Base-by-base conservation (phyloP, 148 eudicot species). In the Vaccinium macrocarpon region DNA sequence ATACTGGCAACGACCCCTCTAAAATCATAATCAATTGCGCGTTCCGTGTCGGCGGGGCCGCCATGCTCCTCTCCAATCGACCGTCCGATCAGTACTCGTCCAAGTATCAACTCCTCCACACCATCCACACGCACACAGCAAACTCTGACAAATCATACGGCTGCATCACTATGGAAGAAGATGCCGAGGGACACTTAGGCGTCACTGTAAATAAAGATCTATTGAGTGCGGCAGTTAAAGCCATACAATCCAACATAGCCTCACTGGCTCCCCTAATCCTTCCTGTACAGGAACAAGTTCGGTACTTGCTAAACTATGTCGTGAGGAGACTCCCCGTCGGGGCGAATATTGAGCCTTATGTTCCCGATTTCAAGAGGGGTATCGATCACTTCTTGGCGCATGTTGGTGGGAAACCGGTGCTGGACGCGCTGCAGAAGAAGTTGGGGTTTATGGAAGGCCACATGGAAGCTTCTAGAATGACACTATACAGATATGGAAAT, bases 91-190 rank as follows among this genome's bases (percentile, higher is more conserved):
- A 38, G 10, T 53, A 6, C 16, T 19, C 64, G 1, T 86, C 90
- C 0, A 91, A 89, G 64, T 91, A 86, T 56, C 53, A 89, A 78
- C 88, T 91, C 62, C 32, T 85, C 66, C 89, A 91, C 87, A 51
- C 82, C 4, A 82, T 88, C 12, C 83, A 81, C 5, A 86, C 88
- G 8, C 82, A n/a, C n/a, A n/a, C n/a, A n/a, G n/a, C n/a, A n/a
- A n/a, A n/a, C n/a, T n/a, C n/a, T n/a, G n/a, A n/a, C n/a, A n/a
- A n/a, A n/a, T n/a, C n/a, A n/a, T n/a, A n/a, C n/a, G n/a, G n/a
- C n/a, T n/a, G n/a, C n/a, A n/a, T n/a, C n/a, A n/a, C n/a, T n/a
- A n/a, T n/a, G n/a, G n/a, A n/a, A n/a, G n/a, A n/a, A n/a, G n/a
- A n/a, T n/a, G n/a, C n/a, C n/a, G n/a, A n/a, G n/a, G n/a, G n/a